Percentiles rank a stretch among this genome's conserved stretches.
phyloP scores from a whole-genome alignment of 192 early-diverging fungal species.

The Backusella tuberculispora region DNA sequence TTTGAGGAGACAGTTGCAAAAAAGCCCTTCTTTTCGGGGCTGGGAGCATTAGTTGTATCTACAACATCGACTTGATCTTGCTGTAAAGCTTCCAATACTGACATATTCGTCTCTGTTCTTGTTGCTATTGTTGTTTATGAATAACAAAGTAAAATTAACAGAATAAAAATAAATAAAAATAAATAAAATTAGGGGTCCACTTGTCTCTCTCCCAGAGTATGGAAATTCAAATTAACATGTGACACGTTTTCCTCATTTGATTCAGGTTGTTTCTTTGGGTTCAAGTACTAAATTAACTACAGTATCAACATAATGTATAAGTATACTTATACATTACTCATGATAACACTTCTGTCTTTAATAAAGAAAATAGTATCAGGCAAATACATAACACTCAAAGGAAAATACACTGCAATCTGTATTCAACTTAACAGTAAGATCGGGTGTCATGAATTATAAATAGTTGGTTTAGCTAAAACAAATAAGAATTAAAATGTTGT shows the following conservation, averaged over 20 bases:
- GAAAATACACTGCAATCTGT: no score
- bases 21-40: slow-evolving; percentile 18
- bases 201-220: no score
- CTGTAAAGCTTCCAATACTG: not conserved
- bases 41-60: not conserved
- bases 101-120: not conserved
- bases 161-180: not conserved
- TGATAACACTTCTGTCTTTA: no score
- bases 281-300: not conserved
- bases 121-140: not conserved
- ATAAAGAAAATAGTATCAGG: no score
- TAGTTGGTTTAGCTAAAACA: no score
- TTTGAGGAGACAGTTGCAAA: slow-evolving; percentile 60
- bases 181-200: not conserved
- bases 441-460: no score
- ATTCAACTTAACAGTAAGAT: no score
- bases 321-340: not conserved
- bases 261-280: not conserved
- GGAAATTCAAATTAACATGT: no score
- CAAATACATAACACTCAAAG: no score
- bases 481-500: no score
- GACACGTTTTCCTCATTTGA: no score
- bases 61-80: not conserved
- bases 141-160: not conserved
- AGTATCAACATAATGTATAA: not conserved